Evolutionary conservation across 1,139 yeast species (phyloP), one percentile per base, ranked within the genome.

Genomic region (Pichia sp.): DNA sequence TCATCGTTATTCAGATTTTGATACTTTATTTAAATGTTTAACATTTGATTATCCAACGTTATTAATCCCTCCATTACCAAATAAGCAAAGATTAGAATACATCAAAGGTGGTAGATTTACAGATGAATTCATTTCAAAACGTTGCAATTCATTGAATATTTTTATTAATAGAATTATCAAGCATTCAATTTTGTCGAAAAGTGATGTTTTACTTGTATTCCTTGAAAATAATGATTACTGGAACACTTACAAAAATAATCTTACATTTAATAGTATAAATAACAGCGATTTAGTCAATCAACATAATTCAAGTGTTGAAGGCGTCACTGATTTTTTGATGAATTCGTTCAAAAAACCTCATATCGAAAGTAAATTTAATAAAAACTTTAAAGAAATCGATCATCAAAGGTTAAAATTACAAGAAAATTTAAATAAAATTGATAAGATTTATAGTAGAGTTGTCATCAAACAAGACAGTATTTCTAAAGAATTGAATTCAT

Each of bases 1-100:
- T 58, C 53, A 68, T 62, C 55, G 79, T 66, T 59, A 64, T 67
- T 56, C 70, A 38, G 65, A 69, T 68, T 89, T 93, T 68, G 78
- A 85, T 53, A 82, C 84, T 59, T 75, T 93, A 44, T 87, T 85
- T 67, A 87, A 84, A 56, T 82, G 89, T 56, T 73, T 93, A 51
- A 67, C 74, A 47, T 83, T 80, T 61, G 97, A 90, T 65, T 87
- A 76, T 64, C 96, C 97, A 0, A 87, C 95, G 3, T 76, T 87
- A 53, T 81, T 93, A 39, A 81, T 93, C 0, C 99, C 99, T 1
- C 98, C 99, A 13, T 73, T 93, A 52, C 99, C 99, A 0, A 95
- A 95, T 56, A 91, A 90, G 69, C 88, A 87, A 73, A 81, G 95
- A 56, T 74, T 91, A 61, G 96, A 93, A 67, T 93, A 93, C 67